phyloP scores from a whole-genome alignment of 768 basidiomycete genomes.

The Amanita pallidorosea region DNA sequence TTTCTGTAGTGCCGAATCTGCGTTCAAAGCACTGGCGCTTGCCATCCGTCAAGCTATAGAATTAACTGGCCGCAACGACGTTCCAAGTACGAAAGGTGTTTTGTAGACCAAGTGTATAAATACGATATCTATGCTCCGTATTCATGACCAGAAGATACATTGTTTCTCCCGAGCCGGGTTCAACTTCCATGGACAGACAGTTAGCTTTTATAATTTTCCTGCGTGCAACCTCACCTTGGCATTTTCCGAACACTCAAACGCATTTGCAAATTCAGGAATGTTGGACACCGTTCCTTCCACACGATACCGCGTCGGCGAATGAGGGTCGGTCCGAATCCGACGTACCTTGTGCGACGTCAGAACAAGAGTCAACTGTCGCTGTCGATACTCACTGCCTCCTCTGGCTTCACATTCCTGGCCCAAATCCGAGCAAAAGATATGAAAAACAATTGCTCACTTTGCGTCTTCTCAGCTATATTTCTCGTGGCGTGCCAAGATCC shows the following conservation, averaged over 20 bases:
- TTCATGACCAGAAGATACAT: slow-evolving; percentile 71
- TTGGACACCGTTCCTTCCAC: slow-evolving; percentile 83
- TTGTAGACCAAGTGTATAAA: slow-evolving; percentile 23
- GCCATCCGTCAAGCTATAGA: slow-evolving; percentile 95
- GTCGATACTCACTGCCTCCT: slow-evolving; percentile 47
- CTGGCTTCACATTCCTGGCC: slow-evolving; percentile 73
- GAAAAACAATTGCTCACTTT: slow-evolving; percentile 90
- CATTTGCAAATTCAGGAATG: slow-evolving; percentile 79
- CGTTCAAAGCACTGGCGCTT: slow-evolving; percentile 95
- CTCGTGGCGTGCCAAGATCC: not conserved
- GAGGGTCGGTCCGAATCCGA: slow-evolving; percentile 79
- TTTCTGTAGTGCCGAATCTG: slow-evolving; percentile 74
- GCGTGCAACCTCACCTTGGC: slow-evolving; percentile 45
- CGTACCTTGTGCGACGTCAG: slow-evolving; percentile 36
- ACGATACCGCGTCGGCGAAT: slow-evolving; percentile 72
- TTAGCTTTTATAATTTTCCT: not conserved
- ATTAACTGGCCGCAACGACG: slow-evolving; percentile 78
- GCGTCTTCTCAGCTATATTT: slow-evolving; percentile 2
- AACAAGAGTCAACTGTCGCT: not conserved
- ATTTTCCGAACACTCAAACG: slow-evolving; percentile 70
- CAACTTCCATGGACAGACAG: slow-evolving; percentile 30
- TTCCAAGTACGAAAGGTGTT: slow-evolving; percentile 96
- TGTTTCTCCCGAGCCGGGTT: slow-evolving; percentile 74
- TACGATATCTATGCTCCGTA: not conserved
- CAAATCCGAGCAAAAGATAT: slow-evolving; percentile 84